These are phyloP conservation scores for Hypoxylon perforatum DNA, from an alignment of 495 filamentous ascomycete species.

Conservation along the genomic window DNA sequence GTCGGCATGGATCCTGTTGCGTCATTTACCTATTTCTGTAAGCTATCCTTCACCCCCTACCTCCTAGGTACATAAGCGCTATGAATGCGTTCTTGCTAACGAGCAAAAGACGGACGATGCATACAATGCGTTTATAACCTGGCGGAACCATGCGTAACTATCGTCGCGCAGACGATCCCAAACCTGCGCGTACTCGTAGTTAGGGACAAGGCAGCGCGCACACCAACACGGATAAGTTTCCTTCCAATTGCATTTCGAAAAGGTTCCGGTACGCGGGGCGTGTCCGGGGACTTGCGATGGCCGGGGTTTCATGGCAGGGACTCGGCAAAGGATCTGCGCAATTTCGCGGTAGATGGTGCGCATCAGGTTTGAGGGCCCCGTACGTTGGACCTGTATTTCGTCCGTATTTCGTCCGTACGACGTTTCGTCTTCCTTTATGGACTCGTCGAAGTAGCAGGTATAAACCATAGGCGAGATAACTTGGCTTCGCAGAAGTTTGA, in stretches of 20 bases:
- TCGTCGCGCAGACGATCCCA: conserved; percentile 21
- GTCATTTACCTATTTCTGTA: conserved; percentile 21
- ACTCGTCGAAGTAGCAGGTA: too few species aligned
- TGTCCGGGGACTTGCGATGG: conserved; percentile 11
- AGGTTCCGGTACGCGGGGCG: conserved; percentile 9
- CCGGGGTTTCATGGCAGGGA: conserved; percentile 5
- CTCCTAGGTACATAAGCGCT: too few species aligned
- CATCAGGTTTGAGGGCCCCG: neutral
- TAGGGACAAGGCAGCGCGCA: neutral
- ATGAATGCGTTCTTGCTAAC: neutral
- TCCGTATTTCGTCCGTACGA: neutral
- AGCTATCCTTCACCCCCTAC: neutral
- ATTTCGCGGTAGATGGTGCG: conserved; percentile 4
- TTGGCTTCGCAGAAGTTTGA: too few species aligned
- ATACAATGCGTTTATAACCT: conserved; percentile 31
- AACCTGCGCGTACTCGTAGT: conserved; percentile 19
- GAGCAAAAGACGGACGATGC: conserved; percentile 11
- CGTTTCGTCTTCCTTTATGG: too few species aligned
- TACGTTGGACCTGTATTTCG: too few species aligned
- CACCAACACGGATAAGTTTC: neutral
- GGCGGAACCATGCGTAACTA: conserved; percentile 18
- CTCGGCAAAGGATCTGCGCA: conserved; percentile 25
- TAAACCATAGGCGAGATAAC: too few species aligned
- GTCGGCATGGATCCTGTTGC: conserved; percentile 14
- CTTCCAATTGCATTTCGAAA: conserved; percentile 13